These are phyloP conservation scores for Quercus bicolor DNA, from an alignment of 306 rosid species.

Conservation along the genomic window DNA sequence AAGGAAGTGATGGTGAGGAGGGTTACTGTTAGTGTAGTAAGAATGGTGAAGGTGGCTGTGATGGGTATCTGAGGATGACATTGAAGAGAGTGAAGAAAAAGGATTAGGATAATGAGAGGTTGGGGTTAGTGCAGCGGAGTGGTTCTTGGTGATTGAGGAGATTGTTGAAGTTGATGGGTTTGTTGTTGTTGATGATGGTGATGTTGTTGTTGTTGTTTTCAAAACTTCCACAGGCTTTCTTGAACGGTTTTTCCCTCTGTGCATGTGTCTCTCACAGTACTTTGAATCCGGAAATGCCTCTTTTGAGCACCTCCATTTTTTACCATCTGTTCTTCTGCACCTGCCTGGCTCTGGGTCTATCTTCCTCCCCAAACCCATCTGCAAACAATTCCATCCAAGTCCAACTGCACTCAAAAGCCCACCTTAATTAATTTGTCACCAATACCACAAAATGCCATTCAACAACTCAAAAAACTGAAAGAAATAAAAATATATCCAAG, in stretches of 20 bases:
- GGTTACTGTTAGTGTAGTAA: background rate
- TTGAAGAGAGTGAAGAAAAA: constrained; percentile 27
- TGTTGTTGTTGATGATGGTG: constrained; percentile 12
- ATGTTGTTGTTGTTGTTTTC: constrained; percentile 42
- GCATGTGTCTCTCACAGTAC: constrained; percentile 99
- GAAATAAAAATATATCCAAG: background rate
- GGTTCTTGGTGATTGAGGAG: constrained; percentile 48
- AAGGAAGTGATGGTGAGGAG: constrained; percentile 24
- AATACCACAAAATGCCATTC: background rate
- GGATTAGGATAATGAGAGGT: constrained; percentile 35
- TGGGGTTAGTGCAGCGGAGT: constrained; percentile 33
- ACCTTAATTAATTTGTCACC: constrained; percentile 4
- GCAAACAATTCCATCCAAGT: constrained; percentile 90
- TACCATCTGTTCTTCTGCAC: constrained; percentile 97
- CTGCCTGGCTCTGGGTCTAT: constrained; percentile 99
- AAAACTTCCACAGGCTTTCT: constrained; percentile 97
- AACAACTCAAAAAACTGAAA: background rate
- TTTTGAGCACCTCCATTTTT: constrained; percentile 97
- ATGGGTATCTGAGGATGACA: constrained; percentile 31
- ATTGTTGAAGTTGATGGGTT: constrained; percentile 31
- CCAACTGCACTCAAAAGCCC: constrained; percentile 55
- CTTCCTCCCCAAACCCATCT: constrained; percentile 85
- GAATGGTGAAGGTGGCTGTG: constrained; percentile 29
- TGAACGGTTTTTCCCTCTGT: constrained; percentile 99
- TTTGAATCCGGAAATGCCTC: constrained; percentile 92